Evolutionary conservation across 2,329 filamentous ascomycete species (phyloP).

Genomic region (Monilinia fructicola): DNA sequence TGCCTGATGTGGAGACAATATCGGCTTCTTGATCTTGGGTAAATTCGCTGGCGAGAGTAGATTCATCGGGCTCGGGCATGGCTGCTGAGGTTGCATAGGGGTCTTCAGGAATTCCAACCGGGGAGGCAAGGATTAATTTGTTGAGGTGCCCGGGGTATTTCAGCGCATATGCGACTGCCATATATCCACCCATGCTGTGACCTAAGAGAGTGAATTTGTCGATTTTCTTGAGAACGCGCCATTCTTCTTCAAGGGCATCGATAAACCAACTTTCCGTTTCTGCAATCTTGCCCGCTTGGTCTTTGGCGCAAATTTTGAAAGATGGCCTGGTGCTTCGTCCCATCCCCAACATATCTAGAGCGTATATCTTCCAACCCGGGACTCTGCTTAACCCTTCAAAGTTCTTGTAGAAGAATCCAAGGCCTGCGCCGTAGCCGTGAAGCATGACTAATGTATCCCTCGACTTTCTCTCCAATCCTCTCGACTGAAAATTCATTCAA

Average conservation of each 20-base stretch:
- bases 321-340: slow-evolving; percentile 80
- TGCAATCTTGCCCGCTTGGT: slow-evolving; percentile 72
- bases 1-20: slow-evolving; percentile 45
- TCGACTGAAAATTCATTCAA: slow-evolving; percentile 94
- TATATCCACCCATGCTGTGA: slow-evolving; percentile 91
- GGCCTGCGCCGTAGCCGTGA: slow-evolving; percentile 92
- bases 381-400: slow-evolving; percentile 82
- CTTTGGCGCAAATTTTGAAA: slow-evolving; percentile 83
- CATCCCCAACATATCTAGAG: slow-evolving; percentile 94
- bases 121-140: slow-evolving; percentile 92
- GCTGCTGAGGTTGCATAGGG: slow-evolving; percentile 81
- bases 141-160: slow-evolving; percentile 95
- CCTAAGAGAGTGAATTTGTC: slow-evolving; percentile 92
- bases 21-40: slow-evolving; percentile 65
- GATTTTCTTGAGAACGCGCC: slow-evolving; percentile 83
- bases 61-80: slow-evolving; percentile 74
- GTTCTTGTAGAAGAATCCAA: slow-evolving; percentile 99
- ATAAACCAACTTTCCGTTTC: slow-evolving; percentile 97
- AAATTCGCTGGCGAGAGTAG: slow-evolving; percentile 75
- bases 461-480: slow-evolving; percentile 71
- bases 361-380: slow-evolving; percentile 84
- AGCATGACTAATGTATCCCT: slow-evolving; percentile 92
- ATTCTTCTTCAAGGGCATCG: slow-evolving; percentile 94
- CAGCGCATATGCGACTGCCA: slow-evolving; percentile 90
- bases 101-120: slow-evolving; percentile 92